Evolutionary conservation across 2,329 filamentous ascomycete species (phyloP), one percentile per base, ranked within the genome.

Genomic region (Sclerotinia subarctica): DNA sequence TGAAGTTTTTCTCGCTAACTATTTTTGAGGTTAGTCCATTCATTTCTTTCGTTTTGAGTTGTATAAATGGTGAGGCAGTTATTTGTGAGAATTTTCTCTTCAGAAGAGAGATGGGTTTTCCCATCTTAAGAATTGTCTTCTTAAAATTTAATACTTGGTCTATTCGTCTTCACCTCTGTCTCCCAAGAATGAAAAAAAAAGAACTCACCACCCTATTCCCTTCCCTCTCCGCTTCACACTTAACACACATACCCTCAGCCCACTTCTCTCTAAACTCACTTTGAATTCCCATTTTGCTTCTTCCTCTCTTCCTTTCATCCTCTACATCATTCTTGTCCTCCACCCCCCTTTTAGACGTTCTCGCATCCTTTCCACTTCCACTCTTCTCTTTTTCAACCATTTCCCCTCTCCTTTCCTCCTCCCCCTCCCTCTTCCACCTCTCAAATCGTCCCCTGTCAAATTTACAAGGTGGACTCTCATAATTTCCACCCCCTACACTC

Each of bases 391-490:
- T 42, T 5, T 42, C 44, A 3, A 24, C 17, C 8, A 2, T 26
- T 19, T 24, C 13, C 8, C 32, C 21, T 2, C 26, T 29, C n/a
- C 19, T 24, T 10, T 10, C 35, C 2, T 35, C 19, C 58, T 62
- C 29, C 42, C 24, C 58, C 21, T 62, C 58, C 26, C 35, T 32
- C 24, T 32, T 47, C 26, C 38, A 29, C 19, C 42, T 47, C 4
- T 47, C 42, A 24, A 62, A 62, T 7, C 58, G 58, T n/a, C 42
- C 38, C 19, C 53, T 56, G 10, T 56, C 53, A 21, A 56, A 56
- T 1, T 32, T 56, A 17, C 53, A 56, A n/a, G 53, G 53, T 1
- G 53, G 53, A 4, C 29, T 56, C n/a, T 56, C 53, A 13, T 38
- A 56, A 35, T 32, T 56, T 21, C 53, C 53, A 38, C 53, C 53